Percentiles rank a stretch among this genome's conserved stretches.
Conservation (phyloP, 331 rosid species). For the Malus hybrid region DNA sequence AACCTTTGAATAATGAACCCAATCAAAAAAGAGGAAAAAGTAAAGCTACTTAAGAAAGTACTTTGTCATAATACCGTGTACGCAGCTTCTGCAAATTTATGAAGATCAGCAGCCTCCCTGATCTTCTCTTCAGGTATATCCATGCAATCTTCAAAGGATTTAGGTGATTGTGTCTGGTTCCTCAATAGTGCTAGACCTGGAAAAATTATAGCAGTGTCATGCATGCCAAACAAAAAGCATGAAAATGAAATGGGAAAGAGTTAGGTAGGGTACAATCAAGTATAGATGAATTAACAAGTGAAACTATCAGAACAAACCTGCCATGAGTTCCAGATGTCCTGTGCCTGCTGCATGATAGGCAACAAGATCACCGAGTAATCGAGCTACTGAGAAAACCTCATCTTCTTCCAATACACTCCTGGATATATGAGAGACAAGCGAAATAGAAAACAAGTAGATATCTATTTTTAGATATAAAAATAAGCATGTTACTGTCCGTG, state of each 20-base stretch:
- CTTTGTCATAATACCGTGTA: conserved; percentile 54
- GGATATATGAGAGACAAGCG: neutral
- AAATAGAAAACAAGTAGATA: neutral
- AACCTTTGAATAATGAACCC: conserved; percentile 2
- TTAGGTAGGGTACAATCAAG: neutral
- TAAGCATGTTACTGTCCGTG: neutral
- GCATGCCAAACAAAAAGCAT: neutral
- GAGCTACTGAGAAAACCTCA: conserved; percentile 82
- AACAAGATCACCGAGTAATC: conserved; percentile 81
- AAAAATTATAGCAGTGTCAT: neutral
- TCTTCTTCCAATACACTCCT: conserved; percentile 74
- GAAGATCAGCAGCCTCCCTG: conserved; percentile 76
- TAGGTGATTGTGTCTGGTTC: conserved; percentile 36
- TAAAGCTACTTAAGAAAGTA: neutral
- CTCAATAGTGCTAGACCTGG: conserved; percentile 82
- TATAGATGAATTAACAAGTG: neutral
- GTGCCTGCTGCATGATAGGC: conserved; percentile 93
- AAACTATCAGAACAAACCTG: conserved; percentile 46
- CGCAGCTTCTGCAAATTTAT: conserved; percentile 95
- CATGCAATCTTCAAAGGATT: conserved; percentile 31
- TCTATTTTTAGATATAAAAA: neutral
- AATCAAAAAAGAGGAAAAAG: neutral
- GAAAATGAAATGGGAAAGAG: neutral
- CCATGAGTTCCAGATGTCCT: conserved; percentile 84
- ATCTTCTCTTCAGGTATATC: conserved; percentile 50